A percentile compares a stretch with the other conserved stretches of the same genome.
These are phyloP conservation scores for Lecanosticta acicola DNA, from an alignment of 2,329 filamentous ascomycete genomes.

Conservation along the genomic window DNA sequence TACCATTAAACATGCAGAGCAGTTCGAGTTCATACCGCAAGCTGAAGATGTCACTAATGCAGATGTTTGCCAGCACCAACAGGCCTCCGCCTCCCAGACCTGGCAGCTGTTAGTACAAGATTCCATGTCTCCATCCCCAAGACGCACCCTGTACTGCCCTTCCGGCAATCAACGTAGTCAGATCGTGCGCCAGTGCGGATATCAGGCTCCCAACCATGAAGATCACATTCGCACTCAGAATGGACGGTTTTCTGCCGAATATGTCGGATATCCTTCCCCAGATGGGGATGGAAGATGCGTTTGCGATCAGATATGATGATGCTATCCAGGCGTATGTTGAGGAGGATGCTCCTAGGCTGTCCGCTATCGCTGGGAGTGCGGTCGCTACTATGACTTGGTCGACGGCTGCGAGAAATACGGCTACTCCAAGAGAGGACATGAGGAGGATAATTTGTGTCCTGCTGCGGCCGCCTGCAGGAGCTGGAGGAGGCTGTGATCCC, in stretches of 20 bases:
- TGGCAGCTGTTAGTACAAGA: slow-evolving; percentile 36
- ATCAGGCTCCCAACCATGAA: slow-evolving; percentile 49
- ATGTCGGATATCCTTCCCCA: slow-evolving; percentile 61
- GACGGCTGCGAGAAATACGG: slow-evolving; percentile 38
- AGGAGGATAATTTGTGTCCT: not conserved
- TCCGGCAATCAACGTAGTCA: slow-evolving; percentile 50
- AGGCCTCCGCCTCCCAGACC: slow-evolving; percentile 51
- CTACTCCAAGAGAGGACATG: not conserved
- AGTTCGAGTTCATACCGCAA: slow-evolving; percentile 24
- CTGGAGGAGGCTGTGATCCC: not conserved
- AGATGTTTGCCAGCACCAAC: slow-evolving; percentile 48
- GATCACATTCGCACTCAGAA: slow-evolving; percentile 44
- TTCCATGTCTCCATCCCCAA: no score
- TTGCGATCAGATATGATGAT: slow-evolving; percentile 64
- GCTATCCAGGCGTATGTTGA: slow-evolving; percentile 78
- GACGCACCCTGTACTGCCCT: slow-evolving; percentile 39
- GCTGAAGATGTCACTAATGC: slow-evolving; percentile 52
- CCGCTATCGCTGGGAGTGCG: slow-evolving; percentile 60
- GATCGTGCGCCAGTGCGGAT: slow-evolving; percentile 44
- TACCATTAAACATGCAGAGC: not conserved
- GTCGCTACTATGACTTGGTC: slow-evolving; percentile 59
- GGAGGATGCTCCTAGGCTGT: slow-evolving; percentile 51
- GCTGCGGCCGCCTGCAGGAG: not conserved
- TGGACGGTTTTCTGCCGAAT: slow-evolving; percentile 52
- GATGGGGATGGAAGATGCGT: slow-evolving; percentile 61